Evolutionary conservation across 768 basidiomycete species (phyloP).

Genomic region (Kwoniella pini): DNA sequence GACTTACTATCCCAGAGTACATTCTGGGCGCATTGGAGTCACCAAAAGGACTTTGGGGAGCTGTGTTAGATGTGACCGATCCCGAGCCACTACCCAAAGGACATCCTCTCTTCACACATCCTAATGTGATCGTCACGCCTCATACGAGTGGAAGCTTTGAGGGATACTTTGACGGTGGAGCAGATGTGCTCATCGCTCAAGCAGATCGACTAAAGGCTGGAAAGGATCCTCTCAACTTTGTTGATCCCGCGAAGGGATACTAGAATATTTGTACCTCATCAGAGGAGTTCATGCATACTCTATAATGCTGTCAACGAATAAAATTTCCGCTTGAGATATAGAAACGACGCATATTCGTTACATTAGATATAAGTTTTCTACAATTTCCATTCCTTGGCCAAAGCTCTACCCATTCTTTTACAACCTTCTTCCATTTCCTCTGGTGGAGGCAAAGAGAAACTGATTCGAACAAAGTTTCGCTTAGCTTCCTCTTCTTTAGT

Average conservation of each 20-base stretch:
- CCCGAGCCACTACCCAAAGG: conserved; percentile 45
- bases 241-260: conserved; percentile 47
- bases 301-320: too few species aligned
- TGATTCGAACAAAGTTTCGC: conserved; percentile 20
- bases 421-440: conserved; percentile 28
- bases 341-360: too few species aligned
- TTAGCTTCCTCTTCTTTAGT: conserved; percentile 28
- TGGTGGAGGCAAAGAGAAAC: conserved; percentile 11
- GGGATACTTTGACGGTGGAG: conserved; percentile 42
- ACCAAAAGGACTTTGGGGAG: conserved; percentile 36
- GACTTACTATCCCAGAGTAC: conserved; percentile 19
- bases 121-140: conserved; percentile 46
- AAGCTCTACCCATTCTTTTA: conserved; percentile 21
- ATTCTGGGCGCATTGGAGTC: conserved; percentile 30
- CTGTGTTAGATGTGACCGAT: conserved; percentile 52
- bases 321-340: too few species aligned
- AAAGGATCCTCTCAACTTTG: conserved; percentile 30
- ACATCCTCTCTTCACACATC: conserved; percentile 35
- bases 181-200: conserved; percentile 50
- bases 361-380: too few species aligned
- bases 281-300: too few species aligned
- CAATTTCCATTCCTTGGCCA: conserved; percentile 14
- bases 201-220: conserved; percentile 30
- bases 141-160: conserved; percentile 52
- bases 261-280: conserved; percentile 6